A percentile compares a stretch with the other conserved stretches of the same genome.
phyloP scores from a whole-genome alignment of 2,329 filamentous ascomycete species.

The Colletotrichum incanum region DNA sequence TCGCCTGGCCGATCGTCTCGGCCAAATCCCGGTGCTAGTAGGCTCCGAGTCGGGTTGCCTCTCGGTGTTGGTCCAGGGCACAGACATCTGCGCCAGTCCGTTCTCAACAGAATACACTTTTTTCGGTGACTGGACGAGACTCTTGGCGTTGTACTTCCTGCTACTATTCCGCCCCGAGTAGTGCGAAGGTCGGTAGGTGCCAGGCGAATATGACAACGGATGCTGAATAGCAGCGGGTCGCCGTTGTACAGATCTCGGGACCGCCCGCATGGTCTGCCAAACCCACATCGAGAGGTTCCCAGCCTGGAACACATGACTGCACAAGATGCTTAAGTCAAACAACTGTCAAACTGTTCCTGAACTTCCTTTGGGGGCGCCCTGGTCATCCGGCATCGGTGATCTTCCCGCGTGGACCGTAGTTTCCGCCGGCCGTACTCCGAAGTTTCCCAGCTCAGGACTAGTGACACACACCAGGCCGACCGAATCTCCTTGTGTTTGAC shows the following conservation, averaged over 20 bases:
- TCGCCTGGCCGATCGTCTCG: neutral
- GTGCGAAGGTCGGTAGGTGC: neutral
- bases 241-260: neutral
- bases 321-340: neutral
- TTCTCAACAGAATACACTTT: neutral
- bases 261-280: conserved; percentile 1
- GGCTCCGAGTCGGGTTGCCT: neutral
- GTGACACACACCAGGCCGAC: neutral
- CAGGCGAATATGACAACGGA: neutral
- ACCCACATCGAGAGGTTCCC: neutral
- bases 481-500: no score
- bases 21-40: conserved; percentile 1
- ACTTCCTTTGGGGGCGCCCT: neutral
- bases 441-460: neutral
- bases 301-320: neutral
- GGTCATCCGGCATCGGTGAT: neutral
- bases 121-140: neutral
- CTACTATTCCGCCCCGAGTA: neutral
- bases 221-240: neutral
- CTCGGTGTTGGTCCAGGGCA: neutral
- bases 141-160: conserved; percentile 1
- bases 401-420: neutral
- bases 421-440: neutral
- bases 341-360: neutral
- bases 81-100: neutral